Evolutionary conservation across 1,284 basidiomycete species (phyloP), one percentile per base, ranked within the genome.

Genomic region (Malassezia sp.): DNA sequence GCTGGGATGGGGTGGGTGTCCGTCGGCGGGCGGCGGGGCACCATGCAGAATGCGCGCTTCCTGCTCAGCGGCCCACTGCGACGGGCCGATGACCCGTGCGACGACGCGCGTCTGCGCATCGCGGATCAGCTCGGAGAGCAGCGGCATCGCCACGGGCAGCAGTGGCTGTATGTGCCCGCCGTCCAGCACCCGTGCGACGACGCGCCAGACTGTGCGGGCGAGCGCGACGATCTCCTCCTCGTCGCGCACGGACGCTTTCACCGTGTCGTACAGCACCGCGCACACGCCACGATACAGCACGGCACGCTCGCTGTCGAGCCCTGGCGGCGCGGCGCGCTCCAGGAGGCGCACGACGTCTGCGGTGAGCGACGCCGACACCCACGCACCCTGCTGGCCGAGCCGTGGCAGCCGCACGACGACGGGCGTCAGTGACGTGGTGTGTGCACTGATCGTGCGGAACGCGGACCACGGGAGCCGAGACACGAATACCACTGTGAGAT

Each of bases 241-340:
- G 33, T 65, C 61, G 3, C 56, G 41, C 10, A 63, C 53, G 21
- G 54, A 50, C 14, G 46, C 46, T 5, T 53, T 48, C 26, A 65
- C 46, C 26, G 62, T 49, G 29, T 63, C 63, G 53, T 65, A 67
- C 11, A 64, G 54, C 1, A 65, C 42, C 27, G 50, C 55, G 34
- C 27, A 28, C 17, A 35, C 32, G 28, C 36, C 28, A 12, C 11
- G 18, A 14, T 18, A 27, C 27, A 23, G 12, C 4, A n/a, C 21
- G 31, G 29, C 7, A 30, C 45, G 1, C 22, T 14, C 2, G 46
- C 36, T 14, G 4, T n/a, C n/a, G 15, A 35, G 12, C 6, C 22
- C 30, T 4, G 14, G 6, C 5, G 22, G 15, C 7, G 26, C 40
- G 35, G 42, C 46, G 12, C n/a, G n/a, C 14, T n/a, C 46, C 6